Evolutionary conservation across 805 yeast genomes (phyloP).

Genomic region (Saccharomycopsis guyanensis): DNA sequence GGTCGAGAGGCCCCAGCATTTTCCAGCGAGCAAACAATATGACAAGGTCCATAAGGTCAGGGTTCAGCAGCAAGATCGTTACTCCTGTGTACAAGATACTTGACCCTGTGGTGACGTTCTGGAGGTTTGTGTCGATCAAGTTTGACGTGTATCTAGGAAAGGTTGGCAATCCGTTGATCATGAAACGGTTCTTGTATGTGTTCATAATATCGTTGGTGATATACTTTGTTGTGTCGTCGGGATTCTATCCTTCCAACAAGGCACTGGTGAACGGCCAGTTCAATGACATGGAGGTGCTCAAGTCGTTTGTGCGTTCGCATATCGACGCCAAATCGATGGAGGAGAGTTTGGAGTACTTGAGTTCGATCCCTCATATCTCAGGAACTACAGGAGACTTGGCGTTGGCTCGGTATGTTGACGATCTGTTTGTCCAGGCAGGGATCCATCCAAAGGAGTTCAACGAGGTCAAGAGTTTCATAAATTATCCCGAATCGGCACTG

Average conservation of each 20-base stretch:
- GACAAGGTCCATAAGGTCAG: constrained; percentile 6
- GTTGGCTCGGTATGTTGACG: constrained; percentile 56
- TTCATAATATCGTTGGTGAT: constrained; percentile 51
- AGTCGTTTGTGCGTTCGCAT: constrained; percentile 40
- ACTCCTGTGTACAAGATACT: constrained; percentile 28
- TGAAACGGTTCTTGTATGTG: constrained; percentile 70
- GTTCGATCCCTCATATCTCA: constrained; percentile 77
- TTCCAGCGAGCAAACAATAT: constrained; percentile 11
- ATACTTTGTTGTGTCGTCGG: constrained; percentile 51
- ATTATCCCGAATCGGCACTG: constrained; percentile 48
- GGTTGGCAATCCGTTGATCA: constrained; percentile 30
- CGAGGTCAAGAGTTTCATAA: constrained; percentile 48
- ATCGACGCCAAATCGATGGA: constrained; percentile 53
- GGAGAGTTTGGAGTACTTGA: constrained; percentile 60
- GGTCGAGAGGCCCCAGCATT: constrained; percentile 19
- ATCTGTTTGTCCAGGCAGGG: constrained; percentile 51
- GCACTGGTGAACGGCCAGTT: constrained; percentile 47
- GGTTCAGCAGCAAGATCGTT: constrained; percentile 28
- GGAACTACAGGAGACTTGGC: constrained; percentile 85
- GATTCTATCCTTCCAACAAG: constrained; percentile 39
- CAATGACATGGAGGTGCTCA: constrained; percentile 48
- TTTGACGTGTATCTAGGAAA: constrained; percentile 45
- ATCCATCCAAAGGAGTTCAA: constrained; percentile 43
- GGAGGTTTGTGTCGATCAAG: constrained; percentile 29
- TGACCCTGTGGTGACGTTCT: constrained; percentile 40